phyloP scores from a whole-genome alignment of 805 yeast genomes.

The Saccharomycopsis amapae region DNA sequence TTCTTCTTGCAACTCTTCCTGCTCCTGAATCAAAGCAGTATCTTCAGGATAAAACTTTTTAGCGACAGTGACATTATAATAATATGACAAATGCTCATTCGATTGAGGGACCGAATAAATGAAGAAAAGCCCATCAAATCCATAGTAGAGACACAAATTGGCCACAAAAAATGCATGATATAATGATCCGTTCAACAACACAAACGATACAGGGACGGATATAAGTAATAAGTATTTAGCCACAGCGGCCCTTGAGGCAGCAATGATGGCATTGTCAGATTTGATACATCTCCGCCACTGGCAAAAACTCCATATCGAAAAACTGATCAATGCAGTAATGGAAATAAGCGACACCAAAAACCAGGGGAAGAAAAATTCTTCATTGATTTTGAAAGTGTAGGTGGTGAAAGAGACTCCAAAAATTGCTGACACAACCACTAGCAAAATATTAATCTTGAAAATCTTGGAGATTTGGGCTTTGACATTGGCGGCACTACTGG shows the following conservation, averaged over 20 bases:
- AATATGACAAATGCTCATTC: too few species aligned
- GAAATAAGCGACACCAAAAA: neutral
- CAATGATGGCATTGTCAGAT: too few species aligned
- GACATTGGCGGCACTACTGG: neutral
- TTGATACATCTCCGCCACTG: too few species aligned
- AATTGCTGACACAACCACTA: neutral
- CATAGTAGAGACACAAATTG: neutral
- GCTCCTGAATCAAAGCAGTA: too few species aligned
- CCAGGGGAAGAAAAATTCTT: neutral
- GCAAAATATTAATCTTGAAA: neutral
- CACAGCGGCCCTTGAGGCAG: too few species aligned
- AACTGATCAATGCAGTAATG: too few species aligned
- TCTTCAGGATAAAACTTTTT: too few species aligned
- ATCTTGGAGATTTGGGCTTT: neutral
- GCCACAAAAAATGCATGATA: neutral
- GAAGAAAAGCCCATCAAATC: neutral
- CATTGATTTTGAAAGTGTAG: neutral
- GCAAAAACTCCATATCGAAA: too few species aligned
- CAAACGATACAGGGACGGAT: neutral
- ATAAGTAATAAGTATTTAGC: neutral
- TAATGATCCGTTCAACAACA: neutral
- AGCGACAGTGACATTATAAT: too few species aligned
- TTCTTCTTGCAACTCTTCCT: too few species aligned
- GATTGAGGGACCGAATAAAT: neutral
- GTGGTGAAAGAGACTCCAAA: neutral